Conservation (phyloP, 768 basidiomycete genomes). For the Suillus placidus region DNA sequence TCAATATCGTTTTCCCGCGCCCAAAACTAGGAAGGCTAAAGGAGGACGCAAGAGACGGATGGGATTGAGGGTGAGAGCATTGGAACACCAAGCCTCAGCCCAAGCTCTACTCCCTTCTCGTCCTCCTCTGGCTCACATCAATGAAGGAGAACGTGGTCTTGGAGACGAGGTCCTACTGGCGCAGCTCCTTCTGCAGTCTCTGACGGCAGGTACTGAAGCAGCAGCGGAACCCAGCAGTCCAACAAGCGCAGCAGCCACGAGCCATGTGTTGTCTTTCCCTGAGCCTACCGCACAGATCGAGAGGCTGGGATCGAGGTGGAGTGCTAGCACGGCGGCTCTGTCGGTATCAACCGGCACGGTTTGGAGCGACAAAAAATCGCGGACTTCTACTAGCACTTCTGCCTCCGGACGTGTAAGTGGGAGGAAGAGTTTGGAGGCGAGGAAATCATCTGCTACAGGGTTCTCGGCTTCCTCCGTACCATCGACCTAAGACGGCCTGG, state of each 20-base stretch:
- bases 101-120: slow-evolving; percentile 26
- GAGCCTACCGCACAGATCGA: slow-evolving; percentile 22
- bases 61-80: slow-evolving; percentile 22
- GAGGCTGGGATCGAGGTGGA: slow-evolving; percentile 30
- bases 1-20: slow-evolving; percentile 37
- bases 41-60: slow-evolving; percentile 20
- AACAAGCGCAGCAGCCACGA: slow-evolving; percentile 4
- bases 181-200: slow-evolving; percentile 34
- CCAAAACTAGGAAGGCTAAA: slow-evolving; percentile 30
- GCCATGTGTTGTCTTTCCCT: slow-evolving; percentile 17
- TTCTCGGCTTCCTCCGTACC: neutral
- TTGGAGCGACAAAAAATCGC: slow-evolving; percentile 1
- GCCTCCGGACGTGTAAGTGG: neutral
- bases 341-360: slow-evolving; percentile 17
- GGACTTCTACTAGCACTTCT: neutral
- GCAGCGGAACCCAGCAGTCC: slow-evolving; percentile 11
- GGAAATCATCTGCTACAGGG: neutral
- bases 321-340: slow-evolving; percentile 32
- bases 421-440: slow-evolving; percentile 1
- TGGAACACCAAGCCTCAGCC: slow-evolving; percentile 31
- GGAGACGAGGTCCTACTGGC: slow-evolving; percentile 33
- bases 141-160: slow-evolving; percentile 16
- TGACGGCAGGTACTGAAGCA: slow-evolving; percentile 15
- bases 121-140: slow-evolving; percentile 18
- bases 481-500: neutral